Evolutionary conservation across 176 grass and related monocot genomes (phyloP), one percentile per base, ranked within the genome.

Genomic region (Phoenix roebelenii): DNA sequence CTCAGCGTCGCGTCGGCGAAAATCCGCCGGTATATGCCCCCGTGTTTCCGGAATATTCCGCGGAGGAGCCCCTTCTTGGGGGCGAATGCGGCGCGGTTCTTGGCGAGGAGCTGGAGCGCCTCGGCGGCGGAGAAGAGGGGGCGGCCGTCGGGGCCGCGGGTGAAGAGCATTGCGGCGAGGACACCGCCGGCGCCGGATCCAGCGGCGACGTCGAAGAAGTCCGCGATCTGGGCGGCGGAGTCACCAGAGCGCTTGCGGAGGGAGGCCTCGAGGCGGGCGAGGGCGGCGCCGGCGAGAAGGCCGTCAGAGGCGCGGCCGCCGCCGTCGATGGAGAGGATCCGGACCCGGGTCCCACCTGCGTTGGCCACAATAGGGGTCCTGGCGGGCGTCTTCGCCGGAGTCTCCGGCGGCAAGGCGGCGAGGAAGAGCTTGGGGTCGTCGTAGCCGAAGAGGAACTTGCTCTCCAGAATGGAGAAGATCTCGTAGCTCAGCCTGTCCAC

Each of bases 401-500:
- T 50, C 4, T 2, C 23, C 23, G 60, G 30, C 3, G 26, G 23
- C 35, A 29, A 59, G 3, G 35, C 59, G n/a, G 59, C 22, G 16
- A 61, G 72, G 73, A 79, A 76, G 18, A 89, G 80, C 77, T 90
- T 95, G 23, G 80, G 79, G 25, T 84, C 80, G 16, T 97, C 83
- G 55, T 85, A 90, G 59, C 84, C 94, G 35, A 93, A 98, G 7
- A 98, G 64, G 82, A 98, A 98, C 81, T 85, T 98, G 51, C 76
- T 92, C 82, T 98, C 94, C 1, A 98, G 79, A 30, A 98, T 83
- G 69, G 94, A 98, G 64, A 98, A 98, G 57, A 98, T 98, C 76
- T 98, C 88, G 63, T 93, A 93, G 25, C 81, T 83, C 51, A 98
- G 82, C 74, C 85, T 98, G 94, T 98, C 84, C 23, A 91, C 94